Conservation (phyloP, 169 alveolate species). For the Plasmodium vinckei region DNA sequence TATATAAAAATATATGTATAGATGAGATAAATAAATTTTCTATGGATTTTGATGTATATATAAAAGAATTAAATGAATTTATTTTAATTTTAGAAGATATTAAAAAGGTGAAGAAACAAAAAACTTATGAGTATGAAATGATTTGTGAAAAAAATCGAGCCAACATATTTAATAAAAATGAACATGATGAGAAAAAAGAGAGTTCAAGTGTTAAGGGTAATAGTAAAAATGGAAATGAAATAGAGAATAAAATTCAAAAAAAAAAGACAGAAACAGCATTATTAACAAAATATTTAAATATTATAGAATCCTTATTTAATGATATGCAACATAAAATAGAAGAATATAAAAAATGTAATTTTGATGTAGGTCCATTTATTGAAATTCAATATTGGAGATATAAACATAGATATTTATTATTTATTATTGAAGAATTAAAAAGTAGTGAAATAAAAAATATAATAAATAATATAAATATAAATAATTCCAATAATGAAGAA, state of each 20-base stretch:
- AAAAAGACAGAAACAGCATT: slow-evolving; percentile 56
- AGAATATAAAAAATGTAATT: slow-evolving; percentile 63
- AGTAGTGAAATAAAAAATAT: slow-evolving; percentile 74
- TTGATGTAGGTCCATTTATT: slow-evolving; percentile 70
- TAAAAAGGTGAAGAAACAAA: slow-evolving; percentile 55
- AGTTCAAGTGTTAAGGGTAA: neutral
- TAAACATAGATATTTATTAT: slow-evolving; percentile 73
- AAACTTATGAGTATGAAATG: slow-evolving; percentile 26
- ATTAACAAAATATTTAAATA: slow-evolving; percentile 74
- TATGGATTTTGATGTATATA: slow-evolving; percentile 72
- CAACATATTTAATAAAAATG: neutral
- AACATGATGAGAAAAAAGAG: neutral
- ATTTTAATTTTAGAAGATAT: slow-evolving; percentile 70
- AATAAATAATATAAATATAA: slow-evolving; percentile 73
- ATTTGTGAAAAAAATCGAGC: slow-evolving; percentile 20
- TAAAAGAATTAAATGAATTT: slow-evolving; percentile 71
- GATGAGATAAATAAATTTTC: slow-evolving; percentile 70
- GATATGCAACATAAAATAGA: slow-evolving; percentile 71
- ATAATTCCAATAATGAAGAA: slow-evolving; percentile 61
- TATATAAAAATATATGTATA: slow-evolving; percentile 20
- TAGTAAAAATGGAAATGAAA: slow-evolving; percentile 19
- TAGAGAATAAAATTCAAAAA: slow-evolving; percentile 48
- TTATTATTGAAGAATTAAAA: slow-evolving; percentile 74
- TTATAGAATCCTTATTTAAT: slow-evolving; percentile 63
- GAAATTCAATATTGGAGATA: slow-evolving; percentile 77